Base-by-base conservation (phyloP, 208 protist species). In the Herpetomonas samuelpessoai region DNA sequence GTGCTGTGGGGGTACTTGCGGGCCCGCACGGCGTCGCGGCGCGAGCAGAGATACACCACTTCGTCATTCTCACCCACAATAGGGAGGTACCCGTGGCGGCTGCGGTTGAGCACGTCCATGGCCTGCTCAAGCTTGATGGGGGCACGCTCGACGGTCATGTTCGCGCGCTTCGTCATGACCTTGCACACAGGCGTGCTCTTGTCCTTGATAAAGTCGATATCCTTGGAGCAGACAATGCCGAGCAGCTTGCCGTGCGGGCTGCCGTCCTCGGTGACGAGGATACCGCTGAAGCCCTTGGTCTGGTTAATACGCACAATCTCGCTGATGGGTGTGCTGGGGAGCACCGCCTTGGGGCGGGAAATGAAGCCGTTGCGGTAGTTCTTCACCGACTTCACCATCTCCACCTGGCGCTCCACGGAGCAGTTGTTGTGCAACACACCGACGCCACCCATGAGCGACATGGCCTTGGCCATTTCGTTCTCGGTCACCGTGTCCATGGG, bases 341-440 rank as follows among this genome's bases (percentile, higher is more conserved):
- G 38, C 27, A 99, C 82, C 6, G 83, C 82, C 64, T 98, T 91
- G 45, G 98, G 98, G 49, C 97, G 84, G 25, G 85, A 92, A 65
- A 99, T 99, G 66, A 99, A 99, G 30, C 97, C 97, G 62, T 98
- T 98, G 55, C 98, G 93, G 81, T 81, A 99, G 48, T 86, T 68
- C 82, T 99, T 98, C 38, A 98, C 95, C 41, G 79, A 88, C 52
- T 86, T 91, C 55, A 98, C 94, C 75, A 92, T 83, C 50, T 84
- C 76, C 47, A 90, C 96, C 84, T 98, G 97, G 21, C 91, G 76
- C 57, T 89, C 81, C 9, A 96, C 71, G 3, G 87, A 81, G 66
- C 91, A 95, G 78, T 98, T 98, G 80, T 97, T 96, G 81, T 98
- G 97, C 44, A 98, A 81, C 45, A 98, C 95, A 52, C 97, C 97